Evolutionary conservation across 106 monocot species (phyloP), one percentile per base, ranked within the genome.

Genomic region (Posidonia australis): DNA sequence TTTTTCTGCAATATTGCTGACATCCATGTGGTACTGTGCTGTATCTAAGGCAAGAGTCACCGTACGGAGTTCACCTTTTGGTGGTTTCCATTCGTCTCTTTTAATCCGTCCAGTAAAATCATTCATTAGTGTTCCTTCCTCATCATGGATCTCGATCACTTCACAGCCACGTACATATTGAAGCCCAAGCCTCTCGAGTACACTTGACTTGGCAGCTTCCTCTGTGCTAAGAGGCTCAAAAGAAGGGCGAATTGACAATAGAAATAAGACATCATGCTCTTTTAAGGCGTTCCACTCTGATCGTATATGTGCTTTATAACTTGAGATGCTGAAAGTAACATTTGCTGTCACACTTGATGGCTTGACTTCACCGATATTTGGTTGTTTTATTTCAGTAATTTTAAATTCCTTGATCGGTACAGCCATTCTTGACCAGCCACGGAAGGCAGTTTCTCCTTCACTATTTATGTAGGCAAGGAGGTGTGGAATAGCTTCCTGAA

Each of bases 381-480:
- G 98, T 79, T 91, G 98, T 60, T 98, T 98, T 11, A 91, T 80
- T 61, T 87, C 87, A 28, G 77, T 69, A 59, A 98, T 85, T 69
- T 70, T 98, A 60, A 88, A 91, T 63, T 77, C 79, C 71, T 77
- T 90, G 31, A 98, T 74, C 10, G 98, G 98, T 47, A 98, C 98
- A 29, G 98, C 98, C 98, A 98, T 98, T 77, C 98, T 90, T 58
- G 98, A 98, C 98, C 98, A 98, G 32, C 98, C 98, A 32, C 98
- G 82, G n/a, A 98, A 98, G 17, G 87, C 84, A 63, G 87, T 77
- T 55, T 98, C 98, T 62, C 98, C 98, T 63, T 98, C 98, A 66
- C 69, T 98, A 72, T 98, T 91, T 60, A 98, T 87, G 59, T 88
- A 85, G 21, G 98, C 74, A 58, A 87, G 87, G 42, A 98, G 84